Conservation (phyloP, 768 basidiomycete genomes). For the Coprinellus micaceus region DNA sequence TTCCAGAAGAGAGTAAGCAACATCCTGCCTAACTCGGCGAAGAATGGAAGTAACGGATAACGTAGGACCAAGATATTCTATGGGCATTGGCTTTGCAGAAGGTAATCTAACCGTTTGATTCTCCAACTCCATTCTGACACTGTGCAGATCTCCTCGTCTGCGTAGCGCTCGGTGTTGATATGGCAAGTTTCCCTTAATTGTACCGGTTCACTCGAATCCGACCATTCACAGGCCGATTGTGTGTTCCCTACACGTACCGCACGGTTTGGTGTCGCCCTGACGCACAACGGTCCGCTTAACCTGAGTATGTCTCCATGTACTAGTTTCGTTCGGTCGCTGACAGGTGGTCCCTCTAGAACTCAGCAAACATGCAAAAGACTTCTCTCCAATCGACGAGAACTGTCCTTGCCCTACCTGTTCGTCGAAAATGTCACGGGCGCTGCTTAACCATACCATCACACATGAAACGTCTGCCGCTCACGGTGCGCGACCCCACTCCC, state of each 20-base stretch:
- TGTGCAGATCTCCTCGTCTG: slow-evolving; percentile 78
- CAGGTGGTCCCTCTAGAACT: slow-evolving; percentile 43
- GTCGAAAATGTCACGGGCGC: slow-evolving; percentile 62
- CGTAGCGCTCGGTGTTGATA: slow-evolving; percentile 88
- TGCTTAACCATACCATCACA: slow-evolving; percentile 71
- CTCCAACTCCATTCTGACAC: background rate
- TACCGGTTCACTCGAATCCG: no score
- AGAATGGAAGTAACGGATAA: slow-evolving; percentile 11
- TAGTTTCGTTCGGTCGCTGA: background rate
- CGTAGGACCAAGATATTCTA: slow-evolving; percentile 82
- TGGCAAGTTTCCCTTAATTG: slow-evolving; percentile 48
- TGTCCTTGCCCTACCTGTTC: slow-evolving; percentile 89
- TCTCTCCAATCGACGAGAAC: slow-evolving; percentile 64
- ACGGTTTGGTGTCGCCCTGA: slow-evolving; percentile 86
- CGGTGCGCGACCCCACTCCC: slow-evolving; percentile 46
- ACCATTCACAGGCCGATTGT: slow-evolving; percentile 68
- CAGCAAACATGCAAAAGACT: slow-evolving; percentile 65
- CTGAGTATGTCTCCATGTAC: slow-evolving; percentile 49
- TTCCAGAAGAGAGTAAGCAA: slow-evolving; percentile 72
- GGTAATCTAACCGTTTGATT: slow-evolving; percentile 37
- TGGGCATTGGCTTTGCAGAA: slow-evolving; percentile 93
- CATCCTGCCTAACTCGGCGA: background rate
- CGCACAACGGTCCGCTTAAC: slow-evolving; percentile 77
- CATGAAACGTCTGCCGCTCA: slow-evolving; percentile 86
- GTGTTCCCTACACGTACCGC: slow-evolving; percentile 93